phyloP scores from a whole-genome alignment of 2,329 filamentous ascomycete genomes.

The Colletotrichum truncatum region DNA sequence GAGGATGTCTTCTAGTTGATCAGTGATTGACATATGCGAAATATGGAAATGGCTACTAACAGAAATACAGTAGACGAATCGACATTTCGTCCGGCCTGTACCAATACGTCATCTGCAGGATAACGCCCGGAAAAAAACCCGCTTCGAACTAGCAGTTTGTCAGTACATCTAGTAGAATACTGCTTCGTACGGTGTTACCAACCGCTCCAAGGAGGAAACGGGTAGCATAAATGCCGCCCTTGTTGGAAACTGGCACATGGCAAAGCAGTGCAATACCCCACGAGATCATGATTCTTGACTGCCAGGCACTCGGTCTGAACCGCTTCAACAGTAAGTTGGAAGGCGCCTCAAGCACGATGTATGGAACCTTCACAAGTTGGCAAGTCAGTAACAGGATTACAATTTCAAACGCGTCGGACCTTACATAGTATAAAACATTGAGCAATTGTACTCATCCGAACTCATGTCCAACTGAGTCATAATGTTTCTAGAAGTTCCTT shows the following conservation, averaged over 20 bases:
- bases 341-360: constrained; percentile 48
- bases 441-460: constrained; percentile 51
- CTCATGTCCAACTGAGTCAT: constrained; percentile 49
- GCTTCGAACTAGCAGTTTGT: constrained; percentile 41
- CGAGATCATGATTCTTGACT: constrained; percentile 50
- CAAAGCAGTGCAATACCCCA: constrained; percentile 47
- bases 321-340: constrained; percentile 50
- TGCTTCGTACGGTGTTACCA: constrained; percentile 41
- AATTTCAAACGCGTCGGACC: constrained; percentile 6
- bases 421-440: constrained; percentile 49
- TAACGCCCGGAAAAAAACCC: constrained; percentile 51
- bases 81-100: constrained; percentile 58
- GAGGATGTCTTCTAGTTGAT: constrained; percentile 41
- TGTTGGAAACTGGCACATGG: constrained; percentile 46
- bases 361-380: constrained; percentile 41
- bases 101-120: constrained; percentile 56
- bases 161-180: not conserved
- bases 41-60: constrained; percentile 37
- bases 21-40: not conserved
- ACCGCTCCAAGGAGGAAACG: constrained; percentile 49
- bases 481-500: constrained; percentile 49
- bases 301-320: constrained; percentile 49
- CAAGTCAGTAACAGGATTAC: not conserved
- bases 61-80: constrained; percentile 54
- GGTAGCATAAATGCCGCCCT: constrained; percentile 45